phyloP scores from a whole-genome alignment of 2,329 filamentous ascomycete genomes.

The Claviceps digitariae region DNA sequence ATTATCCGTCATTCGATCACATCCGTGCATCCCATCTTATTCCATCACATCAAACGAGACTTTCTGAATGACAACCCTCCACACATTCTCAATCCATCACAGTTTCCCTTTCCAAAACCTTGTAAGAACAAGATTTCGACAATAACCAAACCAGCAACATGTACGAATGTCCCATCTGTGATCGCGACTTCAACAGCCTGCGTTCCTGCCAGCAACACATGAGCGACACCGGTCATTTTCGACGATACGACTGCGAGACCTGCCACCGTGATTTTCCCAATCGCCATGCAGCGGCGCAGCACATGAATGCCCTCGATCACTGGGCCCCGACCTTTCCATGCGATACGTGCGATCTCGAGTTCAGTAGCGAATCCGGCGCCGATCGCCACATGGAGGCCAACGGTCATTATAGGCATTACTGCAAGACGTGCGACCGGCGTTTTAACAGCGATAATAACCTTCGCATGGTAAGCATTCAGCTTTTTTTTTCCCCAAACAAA shows the following conservation, averaged over 20 bases:
- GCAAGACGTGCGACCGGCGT: constrained; percentile 17
- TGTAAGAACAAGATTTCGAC: too few relatives aligned
- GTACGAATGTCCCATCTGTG: constrained; percentile 1
- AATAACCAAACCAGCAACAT: neutral
- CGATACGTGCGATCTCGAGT: constrained; percentile 10
- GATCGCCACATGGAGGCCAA: constrained; percentile 12
- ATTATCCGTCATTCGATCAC: too few relatives aligned
- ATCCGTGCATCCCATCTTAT: too few relatives aligned
- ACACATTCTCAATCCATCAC: too few relatives aligned
- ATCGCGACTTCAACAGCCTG: neutral
- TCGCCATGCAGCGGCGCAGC: constrained; percentile 11
- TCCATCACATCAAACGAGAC: too few relatives aligned
- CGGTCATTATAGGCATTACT: constrained; percentile 20
- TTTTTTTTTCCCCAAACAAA: too few relatives aligned
- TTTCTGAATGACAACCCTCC: too few relatives aligned
- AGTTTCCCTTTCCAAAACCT: too few relatives aligned
- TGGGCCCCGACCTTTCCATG: constrained; percentile 15
- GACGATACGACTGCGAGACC: constrained; percentile 15
- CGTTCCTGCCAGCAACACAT: neutral
- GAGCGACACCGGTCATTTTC: constrained; percentile 12
- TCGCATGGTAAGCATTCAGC: constrained; percentile 15
- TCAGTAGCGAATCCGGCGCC: constrained; percentile 8
- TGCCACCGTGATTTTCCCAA: constrained; percentile 14
- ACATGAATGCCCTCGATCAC: constrained; percentile 18
- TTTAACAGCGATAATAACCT: constrained; percentile 20